phyloP scores from a whole-genome alignment of 148 eudicot species.

The Camellia japonica region DNA sequence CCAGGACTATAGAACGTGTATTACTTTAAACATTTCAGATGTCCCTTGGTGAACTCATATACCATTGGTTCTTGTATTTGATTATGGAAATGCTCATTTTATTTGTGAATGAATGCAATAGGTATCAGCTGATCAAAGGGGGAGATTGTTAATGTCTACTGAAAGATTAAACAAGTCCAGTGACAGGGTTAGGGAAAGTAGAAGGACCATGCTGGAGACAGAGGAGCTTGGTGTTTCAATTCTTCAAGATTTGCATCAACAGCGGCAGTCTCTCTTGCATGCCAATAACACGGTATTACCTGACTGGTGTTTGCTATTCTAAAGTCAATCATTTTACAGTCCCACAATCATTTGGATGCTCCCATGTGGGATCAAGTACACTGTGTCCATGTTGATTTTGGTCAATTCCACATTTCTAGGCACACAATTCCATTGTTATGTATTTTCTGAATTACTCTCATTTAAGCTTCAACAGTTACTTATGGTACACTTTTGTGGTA shows the following conservation, averaged over 20 bases:
- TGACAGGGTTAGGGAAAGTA: slow-evolving; percentile 55
- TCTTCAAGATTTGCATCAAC: slow-evolving; percentile 55
- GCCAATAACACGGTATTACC: slow-evolving; percentile 43
- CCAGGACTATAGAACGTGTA: background rate
- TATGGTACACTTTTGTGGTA: background rate
- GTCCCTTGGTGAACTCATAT: background rate
- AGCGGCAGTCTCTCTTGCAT: slow-evolving; percentile 51
- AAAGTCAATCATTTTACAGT: background rate
- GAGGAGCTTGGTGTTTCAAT: slow-evolving; percentile 61
- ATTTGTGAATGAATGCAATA: slow-evolving; percentile 15
- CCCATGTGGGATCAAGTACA: background rate
- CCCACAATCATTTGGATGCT: background rate
- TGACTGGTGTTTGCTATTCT: background rate
- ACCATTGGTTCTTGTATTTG: background rate
- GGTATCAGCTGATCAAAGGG: slow-evolving; percentile 69
- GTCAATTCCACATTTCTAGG: background rate
- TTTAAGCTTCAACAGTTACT: background rate
- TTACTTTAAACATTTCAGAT: background rate
- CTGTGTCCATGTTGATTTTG: background rate
- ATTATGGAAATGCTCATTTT: slow-evolving; percentile 1
- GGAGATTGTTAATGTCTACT: slow-evolving; percentile 56
- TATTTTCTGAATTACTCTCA: background rate
- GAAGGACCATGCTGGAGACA: slow-evolving; percentile 61
- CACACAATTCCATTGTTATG: background rate
- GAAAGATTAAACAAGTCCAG: slow-evolving; percentile 51